Base-by-base conservation (phyloP, 2,329 filamentous ascomycete genomes). In the Ascochyta lentis region DNA sequence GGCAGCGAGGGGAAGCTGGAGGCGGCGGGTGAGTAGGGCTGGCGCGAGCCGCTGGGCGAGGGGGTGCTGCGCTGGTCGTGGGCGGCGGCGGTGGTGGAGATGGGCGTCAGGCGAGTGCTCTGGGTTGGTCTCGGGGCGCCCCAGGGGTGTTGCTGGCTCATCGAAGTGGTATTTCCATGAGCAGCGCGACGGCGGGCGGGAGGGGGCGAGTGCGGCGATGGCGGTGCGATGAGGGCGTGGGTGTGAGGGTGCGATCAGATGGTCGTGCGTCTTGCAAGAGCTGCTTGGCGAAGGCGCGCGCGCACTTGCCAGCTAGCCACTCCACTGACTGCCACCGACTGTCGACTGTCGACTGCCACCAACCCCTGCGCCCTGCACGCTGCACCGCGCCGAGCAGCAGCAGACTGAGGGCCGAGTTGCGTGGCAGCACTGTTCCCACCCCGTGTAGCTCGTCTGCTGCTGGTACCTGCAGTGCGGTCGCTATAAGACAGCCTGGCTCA, bases 141-240 rank as follows among this genome's bases (percentile, higher is more conserved):
- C 83, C 83, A 86, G 73, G 81, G 78, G 75, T 81, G 80, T 78
- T 83, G 80, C 78, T 83, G 79, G 76, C 74, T 78, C 75, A 77
- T 78, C 77, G 74, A 74, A 75, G 70, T 67, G 70, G 68, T 64
- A 68, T 68, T 76, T 70, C 75, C 76, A 77, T 77, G 66, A 71
- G 74, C 67, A 70, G 66, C 73, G 72, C 71, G 65, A 60, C 59
- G 62, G 67, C 65, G 68, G 66, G 63, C 59, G 53, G 58, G 43
- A 50, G 56, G 56, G 54, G 59, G 49, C 44, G 49, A 46, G 48
- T 51, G 58, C 54, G 48, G 61, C 50, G 62, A 58, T 58, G 64
- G 64, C 54, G 56, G 53, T 54, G 64, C 57, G 55, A 59, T 54
- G 51, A 48, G 61, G 47, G 33, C 13, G 47, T 56, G 47, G 47